Conservation (phyloP, 257 asterid genomes). For the Coffea canephora region DNA sequence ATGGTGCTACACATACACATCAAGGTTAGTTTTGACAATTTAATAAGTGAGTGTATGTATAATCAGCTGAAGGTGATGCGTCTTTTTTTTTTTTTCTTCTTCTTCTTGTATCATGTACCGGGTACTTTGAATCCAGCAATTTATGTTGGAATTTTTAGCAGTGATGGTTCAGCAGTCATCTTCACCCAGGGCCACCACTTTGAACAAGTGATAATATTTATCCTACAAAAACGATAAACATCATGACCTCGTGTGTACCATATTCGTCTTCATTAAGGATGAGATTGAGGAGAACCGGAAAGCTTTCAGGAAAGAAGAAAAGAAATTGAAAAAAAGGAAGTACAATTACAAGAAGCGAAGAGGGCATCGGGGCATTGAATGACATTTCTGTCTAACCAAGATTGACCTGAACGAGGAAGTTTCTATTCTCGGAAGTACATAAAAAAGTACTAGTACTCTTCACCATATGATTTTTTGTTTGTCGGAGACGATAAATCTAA, state of each 20-base stretch:
- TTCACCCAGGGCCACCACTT: slow-evolving; percentile 2
- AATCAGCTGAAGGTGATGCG: not conserved
- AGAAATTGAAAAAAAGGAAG: not conserved
- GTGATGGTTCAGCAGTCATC: slow-evolving; percentile 26
- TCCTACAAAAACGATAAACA: not conserved
- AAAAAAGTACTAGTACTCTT: no score
- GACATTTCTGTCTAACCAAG: not conserved
- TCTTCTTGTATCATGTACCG: slow-evolving; percentile 25
- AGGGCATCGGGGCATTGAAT: not conserved
- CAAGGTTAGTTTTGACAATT: not conserved
- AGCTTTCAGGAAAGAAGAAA: not conserved
- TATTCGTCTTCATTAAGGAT: no score
- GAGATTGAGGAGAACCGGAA: not conserved
- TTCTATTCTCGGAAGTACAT: not conserved
- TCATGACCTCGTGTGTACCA: not conserved
- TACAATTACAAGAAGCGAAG: not conserved
- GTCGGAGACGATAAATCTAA: no score
- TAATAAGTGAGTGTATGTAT: not conserved
- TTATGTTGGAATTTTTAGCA: slow-evolving; percentile 12
- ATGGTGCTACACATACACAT: not conserved
- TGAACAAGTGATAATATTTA: not conserved
- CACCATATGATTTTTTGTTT: no score
- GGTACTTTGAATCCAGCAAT: slow-evolving; percentile 41
- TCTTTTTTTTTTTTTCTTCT: not conserved
- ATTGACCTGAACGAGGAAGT: not conserved